These are phyloP conservation scores for Wickerhamomyces sydowiorum DNA, from an alignment of 805 yeast genomes.

Conservation along the genomic window DNA sequence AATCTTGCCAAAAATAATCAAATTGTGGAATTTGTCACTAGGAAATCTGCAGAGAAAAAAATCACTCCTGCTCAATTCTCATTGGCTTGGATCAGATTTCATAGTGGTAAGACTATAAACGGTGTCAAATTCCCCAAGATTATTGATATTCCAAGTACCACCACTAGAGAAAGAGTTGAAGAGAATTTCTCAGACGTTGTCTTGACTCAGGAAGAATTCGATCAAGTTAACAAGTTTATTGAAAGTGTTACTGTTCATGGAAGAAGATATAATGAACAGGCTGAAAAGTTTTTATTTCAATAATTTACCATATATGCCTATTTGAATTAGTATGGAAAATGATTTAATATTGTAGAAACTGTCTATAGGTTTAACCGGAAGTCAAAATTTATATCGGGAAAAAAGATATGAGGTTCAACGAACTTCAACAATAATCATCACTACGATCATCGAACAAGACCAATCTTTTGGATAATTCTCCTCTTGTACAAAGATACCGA, in stretches of 20 bases:
- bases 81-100: conserved; percentile 56
- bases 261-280: conserved; percentile 40
- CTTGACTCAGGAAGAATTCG: conserved; percentile 53
- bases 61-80: conserved; percentile 63
- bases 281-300: conserved; percentile 5
- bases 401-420: too few relatives aligned
- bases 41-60: conserved; percentile 39
- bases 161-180: conserved; percentile 50
- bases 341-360: too few relatives aligned
- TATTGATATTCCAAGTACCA: conserved; percentile 79
- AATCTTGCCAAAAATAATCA: conserved; percentile 49
- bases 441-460: too few relatives aligned
- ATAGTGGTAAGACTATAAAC: conserved; percentile 21
- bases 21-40: conserved; percentile 44
- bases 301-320: too few relatives aligned
- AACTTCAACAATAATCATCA: too few relatives aligned
- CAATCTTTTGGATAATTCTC: too few relatives aligned
- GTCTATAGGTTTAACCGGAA: too few relatives aligned
- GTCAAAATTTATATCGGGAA: too few relatives aligned
- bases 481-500: too few relatives aligned
- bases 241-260: conserved; percentile 45
- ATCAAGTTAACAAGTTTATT: conserved; percentile 43
- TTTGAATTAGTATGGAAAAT: too few relatives aligned
- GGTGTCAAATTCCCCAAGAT: conserved; percentile 41
- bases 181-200: conserved; percentile 48